phyloP scores from a whole-genome alignment of 2,329 filamentous ascomycete genomes.

The Rosellinia necatrix region DNA sequence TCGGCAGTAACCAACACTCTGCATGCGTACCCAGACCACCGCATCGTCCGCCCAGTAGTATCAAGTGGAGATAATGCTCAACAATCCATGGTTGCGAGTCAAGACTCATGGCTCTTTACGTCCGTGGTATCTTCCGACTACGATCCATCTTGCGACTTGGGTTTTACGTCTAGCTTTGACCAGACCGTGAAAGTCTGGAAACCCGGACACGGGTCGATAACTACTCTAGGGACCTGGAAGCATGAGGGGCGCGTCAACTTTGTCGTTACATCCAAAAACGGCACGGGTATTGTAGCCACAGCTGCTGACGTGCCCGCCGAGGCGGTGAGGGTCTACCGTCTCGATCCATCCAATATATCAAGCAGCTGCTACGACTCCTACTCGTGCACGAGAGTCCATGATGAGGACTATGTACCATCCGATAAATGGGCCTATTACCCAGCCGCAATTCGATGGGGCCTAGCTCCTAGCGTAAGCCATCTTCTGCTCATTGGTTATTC shows the following conservation, averaged over 20 bases:
- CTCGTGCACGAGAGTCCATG: conserved; percentile 40
- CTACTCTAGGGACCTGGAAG: conserved; percentile 54
- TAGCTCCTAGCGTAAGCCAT: conserved; percentile 49
- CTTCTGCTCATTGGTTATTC: conserved; percentile 67
- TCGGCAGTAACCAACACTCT: conserved; percentile 52
- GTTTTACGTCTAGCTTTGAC: conserved; percentile 67
- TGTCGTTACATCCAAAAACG: conserved; percentile 57
- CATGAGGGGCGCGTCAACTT: conserved; percentile 67
- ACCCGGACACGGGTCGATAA: conserved; percentile 50
- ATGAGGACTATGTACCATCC: conserved; percentile 40
- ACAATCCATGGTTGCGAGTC: conserved; percentile 60
- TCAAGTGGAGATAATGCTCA: conserved; percentile 59
- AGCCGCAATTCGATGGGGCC: conserved; percentile 67
- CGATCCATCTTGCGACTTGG: conserved; percentile 49
- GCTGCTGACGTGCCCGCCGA: conserved; percentile 59
- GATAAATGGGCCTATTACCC: conserved; percentile 67
- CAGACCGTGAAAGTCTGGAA: conserved; percentile 65
- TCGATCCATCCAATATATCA: conserved; percentile 35
- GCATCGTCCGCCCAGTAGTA: conserved; percentile 59
- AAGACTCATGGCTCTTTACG: conserved; percentile 67
- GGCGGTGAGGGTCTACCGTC: conserved; percentile 62
- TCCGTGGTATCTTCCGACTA: conserved; percentile 67
- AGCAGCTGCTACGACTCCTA: conserved; percentile 36
- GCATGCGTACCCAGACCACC: conserved; percentile 59
- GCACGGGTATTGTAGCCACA: conserved; percentile 58